These are phyloP conservation scores for Wickerhamiella qilinensis DNA, from an alignment of 805 yeast genomes.

Conservation along the genomic window DNA sequence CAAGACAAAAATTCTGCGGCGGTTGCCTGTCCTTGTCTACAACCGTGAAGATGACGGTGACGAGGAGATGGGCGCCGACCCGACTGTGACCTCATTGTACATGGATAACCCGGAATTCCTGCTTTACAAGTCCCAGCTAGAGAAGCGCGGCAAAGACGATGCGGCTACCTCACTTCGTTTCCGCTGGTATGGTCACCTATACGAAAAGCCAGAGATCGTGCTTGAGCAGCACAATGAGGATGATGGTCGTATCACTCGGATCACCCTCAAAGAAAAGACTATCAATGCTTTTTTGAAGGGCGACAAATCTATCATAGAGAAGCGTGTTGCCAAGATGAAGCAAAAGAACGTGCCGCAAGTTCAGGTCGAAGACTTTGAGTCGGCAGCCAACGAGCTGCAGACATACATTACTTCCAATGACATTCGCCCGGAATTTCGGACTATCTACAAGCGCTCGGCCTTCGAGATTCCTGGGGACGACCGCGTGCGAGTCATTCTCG, in stretches of 20 bases:
- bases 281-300: conserved; percentile 56
- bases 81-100: conserved; percentile 71
- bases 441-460: conserved; percentile 81
- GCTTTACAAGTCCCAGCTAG: conserved; percentile 68
- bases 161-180: conserved; percentile 64
- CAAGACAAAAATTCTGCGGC: conserved; percentile 85
- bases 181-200: conserved; percentile 78
- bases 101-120: conserved; percentile 76
- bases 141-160: conserved; percentile 32
- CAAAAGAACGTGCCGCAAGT: conserved; percentile 42
- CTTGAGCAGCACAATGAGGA: conserved; percentile 52
- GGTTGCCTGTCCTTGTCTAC: conserved; percentile 80
- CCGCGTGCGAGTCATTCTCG: conserved; percentile 76
- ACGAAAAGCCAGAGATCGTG: conserved; percentile 58
- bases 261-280: conserved; percentile 66
- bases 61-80: conserved; percentile 39
- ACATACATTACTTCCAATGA: conserved; percentile 45
- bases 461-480: conserved; percentile 98
- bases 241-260: conserved; percentile 38
- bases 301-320: conserved; percentile 29
- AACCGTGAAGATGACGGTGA: conserved; percentile 34
- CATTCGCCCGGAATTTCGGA: conserved; percentile 73
- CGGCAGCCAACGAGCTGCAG: conserved; percentile 44
- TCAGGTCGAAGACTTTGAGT: conserved; percentile 34
- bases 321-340: conserved; percentile 42